phyloP scores from a whole-genome alignment of 352 stramenopile genomes.

The Phytophthora pini region DNA sequence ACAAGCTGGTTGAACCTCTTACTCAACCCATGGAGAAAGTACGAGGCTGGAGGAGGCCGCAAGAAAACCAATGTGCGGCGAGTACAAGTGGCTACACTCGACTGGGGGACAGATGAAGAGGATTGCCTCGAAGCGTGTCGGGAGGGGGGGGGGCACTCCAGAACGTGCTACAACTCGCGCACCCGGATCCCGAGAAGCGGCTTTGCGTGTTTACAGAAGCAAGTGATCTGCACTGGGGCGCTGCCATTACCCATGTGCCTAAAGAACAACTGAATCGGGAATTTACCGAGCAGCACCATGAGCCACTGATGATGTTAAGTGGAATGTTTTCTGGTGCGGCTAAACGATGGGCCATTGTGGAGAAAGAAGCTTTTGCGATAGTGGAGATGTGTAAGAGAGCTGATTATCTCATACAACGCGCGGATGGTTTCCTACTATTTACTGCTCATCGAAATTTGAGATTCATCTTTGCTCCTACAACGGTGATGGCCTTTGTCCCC shows the following conservation, averaged over 20 bases:
- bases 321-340: neutral
- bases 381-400: neutral
- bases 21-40: slow-evolving; percentile 13
- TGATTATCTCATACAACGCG: neutral
- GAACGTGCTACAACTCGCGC: slow-evolving; percentile 1
- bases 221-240: slow-evolving; percentile 17
- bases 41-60: neutral
- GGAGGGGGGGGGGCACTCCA: neutral
- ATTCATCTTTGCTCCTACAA: neutral
- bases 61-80: slow-evolving; percentile 12
- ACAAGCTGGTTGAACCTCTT: slow-evolving; percentile 10
- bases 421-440: neutral
- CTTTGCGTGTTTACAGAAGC: slow-evolving; percentile 17
- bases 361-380: neutral
- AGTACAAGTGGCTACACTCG: neutral
- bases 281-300: neutral
- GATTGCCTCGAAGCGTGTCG: neutral
- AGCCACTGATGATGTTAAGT: neutral
- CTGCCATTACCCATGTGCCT: slow-evolving; percentile 15
- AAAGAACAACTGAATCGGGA: neutral
- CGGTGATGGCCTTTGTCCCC: neutral
- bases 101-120: neutral
- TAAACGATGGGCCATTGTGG: neutral
- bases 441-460: neutral
- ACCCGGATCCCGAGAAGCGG: slow-evolving; percentile 5